Evolutionary conservation across 2,329 filamentous ascomycete species (phyloP).

Genomic region (Alternaria alternata): DNA sequence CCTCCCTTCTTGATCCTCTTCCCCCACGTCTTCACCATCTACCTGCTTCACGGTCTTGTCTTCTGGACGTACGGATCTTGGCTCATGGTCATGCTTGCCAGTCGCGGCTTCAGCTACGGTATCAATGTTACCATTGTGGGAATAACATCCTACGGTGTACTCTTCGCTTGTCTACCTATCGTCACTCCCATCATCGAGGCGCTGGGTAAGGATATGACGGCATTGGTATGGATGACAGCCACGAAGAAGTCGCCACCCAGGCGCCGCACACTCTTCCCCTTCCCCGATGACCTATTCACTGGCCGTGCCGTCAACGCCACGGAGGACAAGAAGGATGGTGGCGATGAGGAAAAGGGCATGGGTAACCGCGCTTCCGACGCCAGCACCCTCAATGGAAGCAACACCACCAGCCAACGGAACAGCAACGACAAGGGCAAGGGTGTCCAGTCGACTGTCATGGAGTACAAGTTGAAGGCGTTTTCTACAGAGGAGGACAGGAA

Average conservation of each 20-base stretch:
- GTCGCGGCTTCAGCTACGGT: slow-evolving; percentile 42
- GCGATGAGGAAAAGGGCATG: neutral
- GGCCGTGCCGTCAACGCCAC: slow-evolving; percentile 15
- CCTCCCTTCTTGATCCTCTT: slow-evolving; percentile 54
- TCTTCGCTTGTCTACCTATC: slow-evolving; percentile 46
- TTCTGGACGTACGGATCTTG: slow-evolving; percentile 55
- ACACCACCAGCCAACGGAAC: neutral
- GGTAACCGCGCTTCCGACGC: neutral
- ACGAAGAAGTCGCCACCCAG: slow-evolving; percentile 46
- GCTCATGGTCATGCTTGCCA: slow-evolving; percentile 47
- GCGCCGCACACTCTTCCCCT: slow-evolving; percentile 45
- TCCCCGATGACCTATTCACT: slow-evolving; percentile 32
- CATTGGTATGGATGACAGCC: slow-evolving; percentile 48
- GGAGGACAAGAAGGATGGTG: neutral
- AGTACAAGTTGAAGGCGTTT: slow-evolving; percentile 6
- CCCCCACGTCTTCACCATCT: slow-evolving; percentile 61
- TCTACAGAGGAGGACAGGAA: neutral
- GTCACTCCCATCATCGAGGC: slow-evolving; percentile 52
- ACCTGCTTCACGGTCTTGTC: slow-evolving; percentile 58
- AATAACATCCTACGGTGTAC: slow-evolving; percentile 46
- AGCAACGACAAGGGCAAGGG: slow-evolving; percentile 5
- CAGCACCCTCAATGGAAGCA: neutral
- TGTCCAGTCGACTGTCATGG: neutral
- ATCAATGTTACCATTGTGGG: slow-evolving; percentile 48
- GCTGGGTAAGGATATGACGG: slow-evolving; percentile 51